Base-by-base conservation (phyloP, 306 rosid genomes). In the Dalbergia cultrata region DNA sequence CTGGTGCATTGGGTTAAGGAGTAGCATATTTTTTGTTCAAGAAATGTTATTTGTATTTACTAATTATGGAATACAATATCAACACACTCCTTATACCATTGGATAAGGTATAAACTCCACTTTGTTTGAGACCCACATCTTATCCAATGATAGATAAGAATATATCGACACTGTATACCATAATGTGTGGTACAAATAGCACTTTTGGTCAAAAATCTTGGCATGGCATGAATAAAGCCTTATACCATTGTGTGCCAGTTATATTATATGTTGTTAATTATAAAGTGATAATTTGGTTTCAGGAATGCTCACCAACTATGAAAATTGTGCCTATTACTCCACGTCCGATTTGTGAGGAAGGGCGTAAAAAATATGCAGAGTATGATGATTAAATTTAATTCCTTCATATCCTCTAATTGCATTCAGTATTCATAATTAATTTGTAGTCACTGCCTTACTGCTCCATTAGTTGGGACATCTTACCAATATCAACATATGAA, bases 301-400 rank as follows among this genome's bases (percentile, higher is more conserved):
- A 95, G 99, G 83, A 86, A 67, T 82, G 88, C 83, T 90, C 88
- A 34, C 86, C 96, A 43, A 70, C 87, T n/a, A 84, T 90, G 86
- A 84, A 85, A 72, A 81, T 91, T 75, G 89, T 93, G 88, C 90
- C 93, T 59, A 91, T 95, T 69, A 88, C 93, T 67, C 99, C 96
- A 66, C 99, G 98, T 6, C 98, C 99, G 49, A 47, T 95, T 65
- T 89, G 82, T 33, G 99, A 91, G 87, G 92, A 88, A 77, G 96
- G 99, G 26, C 97, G 96, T 61, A 75, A 64, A 31, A 87, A 76
- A 58, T 90, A 63, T 85, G 97, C 98, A 3, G 78, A 47, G 99
- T 91, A 86, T 69, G 89, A 88, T 69, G 89, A 62, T 56, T 22
- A 95, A 26, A 26, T 49, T 4, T 49, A 16, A 75, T 68, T 68